Conservation (phyloP, 805 yeast genomes). For the Danielia oregonensis region DNA sequence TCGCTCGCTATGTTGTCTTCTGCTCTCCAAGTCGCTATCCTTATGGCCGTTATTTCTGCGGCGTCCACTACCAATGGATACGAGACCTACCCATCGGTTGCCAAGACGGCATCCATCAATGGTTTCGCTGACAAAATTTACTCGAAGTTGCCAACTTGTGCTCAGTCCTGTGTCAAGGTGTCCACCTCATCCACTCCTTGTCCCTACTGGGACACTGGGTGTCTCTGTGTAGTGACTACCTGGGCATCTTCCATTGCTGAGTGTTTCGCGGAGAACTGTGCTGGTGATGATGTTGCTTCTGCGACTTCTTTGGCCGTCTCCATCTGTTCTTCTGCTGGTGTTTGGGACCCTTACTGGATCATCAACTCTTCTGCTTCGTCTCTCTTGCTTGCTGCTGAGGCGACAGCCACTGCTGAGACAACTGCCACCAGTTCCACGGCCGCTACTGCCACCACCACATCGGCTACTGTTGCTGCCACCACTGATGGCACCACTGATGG, state of each 20-base stretch:
- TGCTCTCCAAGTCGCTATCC: slow-evolving; percentile 11
- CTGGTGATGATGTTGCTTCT: slow-evolving; percentile 26
- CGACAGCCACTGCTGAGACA: slow-evolving; percentile 14
- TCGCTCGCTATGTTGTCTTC: slow-evolving; percentile 13
- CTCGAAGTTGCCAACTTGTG: slow-evolving; percentile 33
- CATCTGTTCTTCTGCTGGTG: slow-evolving; percentile 33
- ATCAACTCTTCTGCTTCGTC: slow-evolving; percentile 22
- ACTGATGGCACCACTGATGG: slow-evolving; percentile 4
- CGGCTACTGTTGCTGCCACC: slow-evolving; percentile 4
- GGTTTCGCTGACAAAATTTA: slow-evolving; percentile 40
- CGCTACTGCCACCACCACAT: slow-evolving; percentile 1
- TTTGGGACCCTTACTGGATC: slow-evolving; percentile 32
- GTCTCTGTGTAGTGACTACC: slow-evolving; percentile 40
- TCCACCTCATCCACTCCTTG: slow-evolving; percentile 38
- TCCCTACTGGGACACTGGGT: slow-evolving; percentile 46
- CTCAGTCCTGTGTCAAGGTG: slow-evolving; percentile 29
- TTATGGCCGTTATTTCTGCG: slow-evolving; percentile 17
- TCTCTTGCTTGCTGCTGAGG: slow-evolving; percentile 23
- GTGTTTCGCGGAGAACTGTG: slow-evolving; percentile 25
- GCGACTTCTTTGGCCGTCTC: slow-evolving; percentile 31
- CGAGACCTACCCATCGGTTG: slow-evolving; percentile 32
- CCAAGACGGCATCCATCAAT: slow-evolving; percentile 38
- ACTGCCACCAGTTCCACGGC: slow-evolving; percentile 7
- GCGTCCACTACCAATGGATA: slow-evolving; percentile 19
- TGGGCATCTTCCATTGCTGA: slow-evolving; percentile 32